Evolutionary conservation across 2,329 filamentous ascomycete species (phyloP).

Genomic region (Colletotrichum siamense): DNA sequence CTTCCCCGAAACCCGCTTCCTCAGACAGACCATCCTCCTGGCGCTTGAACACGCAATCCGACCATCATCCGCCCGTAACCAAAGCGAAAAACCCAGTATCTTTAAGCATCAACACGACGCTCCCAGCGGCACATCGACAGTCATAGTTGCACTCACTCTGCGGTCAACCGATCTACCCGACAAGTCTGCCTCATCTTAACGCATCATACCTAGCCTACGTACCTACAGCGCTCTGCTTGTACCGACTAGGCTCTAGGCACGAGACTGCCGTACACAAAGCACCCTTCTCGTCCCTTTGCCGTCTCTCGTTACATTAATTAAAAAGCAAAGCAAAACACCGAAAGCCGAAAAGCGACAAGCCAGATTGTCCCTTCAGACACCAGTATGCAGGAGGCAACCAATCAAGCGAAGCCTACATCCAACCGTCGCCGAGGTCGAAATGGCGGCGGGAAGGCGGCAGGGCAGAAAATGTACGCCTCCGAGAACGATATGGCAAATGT

Average conservation of each 20-base stretch:
- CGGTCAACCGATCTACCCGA: background rate
- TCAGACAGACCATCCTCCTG: constrained; percentile 8
- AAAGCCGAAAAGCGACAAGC: background rate
- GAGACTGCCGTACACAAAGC: background rate
- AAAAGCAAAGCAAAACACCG: background rate
- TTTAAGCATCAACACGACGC: background rate
- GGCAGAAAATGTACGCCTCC: constrained; percentile 63
- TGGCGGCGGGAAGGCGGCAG: constrained; percentile 36
- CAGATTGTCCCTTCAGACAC: background rate
- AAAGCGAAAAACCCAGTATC: background rate
- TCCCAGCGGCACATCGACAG: background rate
- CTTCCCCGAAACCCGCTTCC: constrained; percentile 10
- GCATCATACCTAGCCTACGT: background rate
- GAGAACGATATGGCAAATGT: constrained; percentile 53
- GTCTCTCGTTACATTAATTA: background rate
- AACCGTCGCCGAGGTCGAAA: constrained; percentile 40
- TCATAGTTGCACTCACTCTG: background rate
- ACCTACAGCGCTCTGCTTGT: background rate
- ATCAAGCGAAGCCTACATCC: constrained; percentile 38
- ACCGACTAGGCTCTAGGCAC: background rate
- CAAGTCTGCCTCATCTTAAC: background rate
- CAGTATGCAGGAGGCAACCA: constrained; percentile 37
- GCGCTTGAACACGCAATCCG: background rate
- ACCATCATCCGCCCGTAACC: background rate
- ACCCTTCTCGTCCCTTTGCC: background rate